Conservation (phyloP, 331 rosid genomes). For the Dryas integrifolia region DNA sequence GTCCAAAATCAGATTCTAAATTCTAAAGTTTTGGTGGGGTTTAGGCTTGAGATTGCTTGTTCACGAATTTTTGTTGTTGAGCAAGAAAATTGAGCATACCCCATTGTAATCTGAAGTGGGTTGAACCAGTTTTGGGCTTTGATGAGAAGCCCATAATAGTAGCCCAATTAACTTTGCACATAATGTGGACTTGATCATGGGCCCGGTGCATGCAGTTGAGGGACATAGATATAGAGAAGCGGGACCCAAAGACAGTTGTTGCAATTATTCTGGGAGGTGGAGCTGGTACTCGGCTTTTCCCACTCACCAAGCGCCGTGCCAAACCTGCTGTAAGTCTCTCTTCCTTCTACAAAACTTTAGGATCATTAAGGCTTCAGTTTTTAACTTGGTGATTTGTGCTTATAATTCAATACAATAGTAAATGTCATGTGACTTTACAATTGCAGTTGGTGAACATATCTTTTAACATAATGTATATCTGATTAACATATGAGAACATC, state of each 20-base stretch:
- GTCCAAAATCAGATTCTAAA: background rate
- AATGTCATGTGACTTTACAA: too few relatives aligned
- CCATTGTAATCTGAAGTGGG: too few relatives aligned
- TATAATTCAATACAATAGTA: too few relatives aligned
- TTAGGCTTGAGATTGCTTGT: background rate
- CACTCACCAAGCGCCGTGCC: constrained; percentile 86
- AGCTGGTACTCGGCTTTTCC: constrained; percentile 95
- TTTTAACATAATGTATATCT: too few relatives aligned
- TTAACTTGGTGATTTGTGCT: background rate
- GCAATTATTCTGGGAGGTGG: constrained; percentile 94
- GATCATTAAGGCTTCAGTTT: too few relatives aligned
- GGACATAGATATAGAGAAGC: constrained; percentile 49
- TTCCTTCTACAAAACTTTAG: background rate
- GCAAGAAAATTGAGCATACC: too few relatives aligned
- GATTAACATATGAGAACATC: too few relatives aligned
- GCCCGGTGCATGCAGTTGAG: constrained; percentile 52
- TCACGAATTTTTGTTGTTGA: too few relatives aligned
- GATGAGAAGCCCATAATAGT: background rate
- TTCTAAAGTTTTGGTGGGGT: background rate
- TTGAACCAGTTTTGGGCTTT: background rate
- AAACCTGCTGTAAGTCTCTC: constrained; percentile 74
- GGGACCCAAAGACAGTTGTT: constrained; percentile 66
- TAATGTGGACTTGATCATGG: background rate
- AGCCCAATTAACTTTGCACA: background rate
- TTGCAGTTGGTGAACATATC: too few relatives aligned